These are phyloP conservation scores for Fusarium subglutinans DNA, from an alignment of 2,329 filamentous ascomycete species.

Conservation along the genomic window DNA sequence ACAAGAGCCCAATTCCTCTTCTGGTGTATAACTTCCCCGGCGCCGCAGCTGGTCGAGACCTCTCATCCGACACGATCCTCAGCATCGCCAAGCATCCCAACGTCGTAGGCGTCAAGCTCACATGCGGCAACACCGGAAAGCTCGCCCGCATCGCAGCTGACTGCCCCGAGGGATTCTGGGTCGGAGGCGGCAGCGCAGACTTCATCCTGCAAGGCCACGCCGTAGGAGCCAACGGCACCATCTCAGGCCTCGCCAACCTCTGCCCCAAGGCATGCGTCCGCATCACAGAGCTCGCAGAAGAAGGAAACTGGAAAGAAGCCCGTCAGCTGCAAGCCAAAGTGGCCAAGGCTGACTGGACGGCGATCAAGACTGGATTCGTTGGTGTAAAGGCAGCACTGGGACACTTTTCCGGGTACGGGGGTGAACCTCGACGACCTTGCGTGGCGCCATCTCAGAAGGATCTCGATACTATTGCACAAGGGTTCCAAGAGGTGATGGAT, in stretches of 20 bases:
- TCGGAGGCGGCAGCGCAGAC: conserved; percentile 52
- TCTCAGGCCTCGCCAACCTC: conserved; percentile 54
- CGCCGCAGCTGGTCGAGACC: conserved; percentile 67
- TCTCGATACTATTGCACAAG: conserved; percentile 47
- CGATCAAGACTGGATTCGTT: conserved; percentile 59
- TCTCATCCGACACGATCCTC: conserved; percentile 67
- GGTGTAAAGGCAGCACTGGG: conserved; percentile 59
- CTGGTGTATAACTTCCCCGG: conserved; percentile 74
- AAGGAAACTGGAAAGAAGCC: conserved; percentile 47
- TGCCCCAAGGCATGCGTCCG: conserved; percentile 49
- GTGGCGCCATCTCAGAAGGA: conserved; percentile 46
- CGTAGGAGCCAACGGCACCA: conserved; percentile 53
- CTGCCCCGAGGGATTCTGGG: conserved; percentile 46
- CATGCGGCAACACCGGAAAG: conserved; percentile 73
- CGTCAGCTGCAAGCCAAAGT: conserved; percentile 52
- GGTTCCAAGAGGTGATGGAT: conserved; percentile 49
- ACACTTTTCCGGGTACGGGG: conserved; percentile 51
- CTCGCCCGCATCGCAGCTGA: conserved; percentile 60
- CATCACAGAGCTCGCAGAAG: conserved; percentile 48
- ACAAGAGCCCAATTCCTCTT: conserved; percentile 66
- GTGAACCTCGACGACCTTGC: conserved; percentile 53
- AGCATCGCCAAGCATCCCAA: conserved; percentile 64
- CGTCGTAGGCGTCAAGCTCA: conserved; percentile 72
- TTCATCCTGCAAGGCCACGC: conserved; percentile 54
- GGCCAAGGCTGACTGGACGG: conserved; percentile 57